Base-by-base conservation (phyloP, 169 alveolate genomes). In the Theileria orientalis region DNA sequence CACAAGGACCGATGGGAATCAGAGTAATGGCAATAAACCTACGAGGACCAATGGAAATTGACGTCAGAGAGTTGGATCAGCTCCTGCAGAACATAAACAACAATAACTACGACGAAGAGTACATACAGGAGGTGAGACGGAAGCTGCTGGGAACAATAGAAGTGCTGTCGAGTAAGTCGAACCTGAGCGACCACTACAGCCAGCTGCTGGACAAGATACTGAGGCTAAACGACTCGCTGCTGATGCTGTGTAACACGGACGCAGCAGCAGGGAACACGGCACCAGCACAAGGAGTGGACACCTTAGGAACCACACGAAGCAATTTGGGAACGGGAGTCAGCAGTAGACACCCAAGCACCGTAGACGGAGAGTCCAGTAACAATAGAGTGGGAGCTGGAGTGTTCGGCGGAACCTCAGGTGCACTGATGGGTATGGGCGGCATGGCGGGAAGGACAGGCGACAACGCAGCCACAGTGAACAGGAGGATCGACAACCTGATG, bases 141-240 rank as follows among this genome's bases (percentile, higher is more conserved):
- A 61, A 47, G 42, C 29, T 80, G 11, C 52, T 80, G 2, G 49
- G 29, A 9, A 66, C 78, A 46, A 80, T 80, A 37, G 70, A 73
- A 61, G 70, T 80, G 6, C 19, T 80, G 63, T 56, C 80, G 8
- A 76, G 70, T 59, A 29, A 44, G 37, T 47, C 79, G 1, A 23
- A 54, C n/a, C 74, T 37, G 30, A 33, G 32, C 23, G 9, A 60
- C 23, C 51, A 71, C 32, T 59, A 80, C 41, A 61, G 59, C 44
- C 77, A 57, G 41, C 21, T 80, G 16, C 46, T 80, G 74, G 44
- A 57, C 47, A 80, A 73, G 59, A 44, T 80, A 74, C 67, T 80
- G 19, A 60, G 40, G 57, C 74, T 80, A 2, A 80, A 80, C 57
- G 88, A 80, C 67, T 69, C 76, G 54, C 27, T 49, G 0, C 7